A percentile compares a stretch with the other conserved stretches of the same genome.
These are phyloP conservation scores for Leptographium flavum DNA, from an alignment of 2,329 filamentous ascomycete species.

Conservation along the genomic window DNA sequence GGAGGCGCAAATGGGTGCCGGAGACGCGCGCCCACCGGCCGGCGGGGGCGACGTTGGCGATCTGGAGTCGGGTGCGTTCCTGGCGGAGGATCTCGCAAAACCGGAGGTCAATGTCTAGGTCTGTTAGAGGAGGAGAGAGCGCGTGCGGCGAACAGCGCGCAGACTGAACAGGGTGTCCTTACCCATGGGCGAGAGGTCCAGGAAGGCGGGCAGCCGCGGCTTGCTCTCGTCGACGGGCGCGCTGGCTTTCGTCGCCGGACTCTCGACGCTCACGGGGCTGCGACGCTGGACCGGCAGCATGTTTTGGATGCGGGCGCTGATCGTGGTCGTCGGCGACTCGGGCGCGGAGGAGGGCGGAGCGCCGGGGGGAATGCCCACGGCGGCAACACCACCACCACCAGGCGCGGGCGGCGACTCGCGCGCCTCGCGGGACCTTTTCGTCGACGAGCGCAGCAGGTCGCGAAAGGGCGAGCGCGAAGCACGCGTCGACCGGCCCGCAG, in stretches of 20 bases:
- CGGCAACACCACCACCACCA: no score
- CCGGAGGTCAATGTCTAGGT: conserved; percentile 32
- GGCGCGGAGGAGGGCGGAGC: not conserved
- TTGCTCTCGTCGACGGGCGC: not conserved
- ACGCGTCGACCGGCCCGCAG: not conserved
- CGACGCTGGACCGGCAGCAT: conserved; percentile 2
- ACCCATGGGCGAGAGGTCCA: conserved; percentile 24
- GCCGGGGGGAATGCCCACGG: not conserved
- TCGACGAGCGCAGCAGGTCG: conserved; percentile 15
- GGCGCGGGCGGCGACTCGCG: conserved; percentile 16
- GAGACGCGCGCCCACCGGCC: conserved; percentile 36
- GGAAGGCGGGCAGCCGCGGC: conserved; percentile 16
- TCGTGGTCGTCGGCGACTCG: not conserved
- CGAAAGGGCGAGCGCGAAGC: conserved; percentile 15
- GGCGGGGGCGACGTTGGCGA: conserved; percentile 22
- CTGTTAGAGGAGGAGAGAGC: no score
- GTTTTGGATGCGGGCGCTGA: not conserved
- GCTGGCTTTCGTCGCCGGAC: no score
- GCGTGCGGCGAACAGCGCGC: no score
- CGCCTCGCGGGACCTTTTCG: conserved; percentile 17
- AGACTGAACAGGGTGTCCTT: no score
- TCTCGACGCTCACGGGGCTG: no score
- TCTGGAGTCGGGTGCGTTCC: conserved; percentile 33
- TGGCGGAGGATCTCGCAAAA: conserved; percentile 40
- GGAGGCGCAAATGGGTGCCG: conserved; percentile 35